Percentiles rank a stretch among this genome's conserved stretches.
These are phyloP conservation scores for Dactylellina parvicollis DNA, from an alignment of 2,329 filamentous ascomycete genomes.

Conservation along the genomic window DNA sequence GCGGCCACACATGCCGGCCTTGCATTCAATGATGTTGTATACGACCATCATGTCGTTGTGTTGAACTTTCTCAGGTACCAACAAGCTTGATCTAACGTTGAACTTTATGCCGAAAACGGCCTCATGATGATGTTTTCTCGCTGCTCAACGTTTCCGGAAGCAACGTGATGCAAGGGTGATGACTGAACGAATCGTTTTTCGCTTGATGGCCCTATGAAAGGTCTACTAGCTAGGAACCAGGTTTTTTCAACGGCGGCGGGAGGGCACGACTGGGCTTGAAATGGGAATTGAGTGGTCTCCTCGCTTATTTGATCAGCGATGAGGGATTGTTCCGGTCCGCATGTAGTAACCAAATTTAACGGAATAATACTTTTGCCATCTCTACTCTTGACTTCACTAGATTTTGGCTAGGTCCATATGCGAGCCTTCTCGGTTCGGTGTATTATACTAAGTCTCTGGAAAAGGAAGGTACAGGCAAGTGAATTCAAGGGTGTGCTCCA, in stretches of 20 bases:
- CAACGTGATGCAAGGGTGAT: slow-evolving; percentile 31
- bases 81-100: slow-evolving; percentile 12
- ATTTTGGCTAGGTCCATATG: too few species aligned
- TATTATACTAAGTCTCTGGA: too few species aligned
- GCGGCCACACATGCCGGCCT: neutral
- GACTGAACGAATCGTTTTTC: slow-evolving; percentile 1
- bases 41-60: neutral
- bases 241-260: too few species aligned
- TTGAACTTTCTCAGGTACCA: neutral
- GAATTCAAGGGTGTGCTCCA: too few species aligned
- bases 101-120: slow-evolving; percentile 25
- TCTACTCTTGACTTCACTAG: too few species aligned
- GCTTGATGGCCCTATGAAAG: neutral
- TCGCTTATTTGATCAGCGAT: slow-evolving; percentile 2
- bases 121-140: neutral
- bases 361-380: too few species aligned
- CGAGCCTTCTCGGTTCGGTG: too few species aligned
- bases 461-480: too few species aligned
- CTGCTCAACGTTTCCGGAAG: slow-evolving; percentile 19
- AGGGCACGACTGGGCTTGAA: too few species aligned
- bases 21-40: too few species aligned
- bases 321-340: too few species aligned
- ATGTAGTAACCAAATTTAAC: too few species aligned
- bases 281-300: neutral
- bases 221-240: neutral